Evolutionary conservation across 352 stramenopile species (phyloP).

Genomic region (Hyaloperonospora brassicae): DNA sequence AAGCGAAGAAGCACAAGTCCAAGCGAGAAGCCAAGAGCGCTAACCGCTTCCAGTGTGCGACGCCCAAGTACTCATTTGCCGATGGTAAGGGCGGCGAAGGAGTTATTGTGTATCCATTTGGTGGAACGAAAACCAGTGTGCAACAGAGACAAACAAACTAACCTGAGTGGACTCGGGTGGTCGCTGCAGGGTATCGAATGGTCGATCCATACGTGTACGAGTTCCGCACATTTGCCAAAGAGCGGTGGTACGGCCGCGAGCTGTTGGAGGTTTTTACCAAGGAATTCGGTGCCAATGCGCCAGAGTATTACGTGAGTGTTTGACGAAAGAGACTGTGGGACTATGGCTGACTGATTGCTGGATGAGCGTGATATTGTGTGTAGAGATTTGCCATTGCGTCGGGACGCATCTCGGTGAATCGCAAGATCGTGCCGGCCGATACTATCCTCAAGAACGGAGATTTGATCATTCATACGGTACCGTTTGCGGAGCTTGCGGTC

Average conservation of each 20-base stretch:
- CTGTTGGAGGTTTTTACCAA: slow-evolving; percentile 88
- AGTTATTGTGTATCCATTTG: neutral
- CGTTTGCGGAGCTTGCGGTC: neutral
- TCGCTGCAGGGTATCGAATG: slow-evolving; percentile 57
- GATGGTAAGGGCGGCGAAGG: slow-evolving; percentile 22
- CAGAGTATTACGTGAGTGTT: slow-evolving; percentile 74
- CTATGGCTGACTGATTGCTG: no score
- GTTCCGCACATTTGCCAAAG: slow-evolving; percentile 93
- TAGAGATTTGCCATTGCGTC: slow-evolving; percentile 88
- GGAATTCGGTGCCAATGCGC: slow-evolving; percentile 79
- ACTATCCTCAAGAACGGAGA: slow-evolving; percentile 90
- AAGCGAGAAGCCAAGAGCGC: slow-evolving; percentile 40
- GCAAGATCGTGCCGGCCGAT: slow-evolving; percentile 58
- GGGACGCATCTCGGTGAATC: slow-evolving; percentile 91
- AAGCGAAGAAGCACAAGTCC: slow-evolving; percentile 44
- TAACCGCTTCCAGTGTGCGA: slow-evolving; percentile 30
- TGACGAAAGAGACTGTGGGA: neutral
- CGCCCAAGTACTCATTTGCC: slow-evolving; percentile 53
- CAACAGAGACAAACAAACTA: no score
- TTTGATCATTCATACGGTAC: slow-evolving; percentile 88
- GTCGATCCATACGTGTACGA: slow-evolving; percentile 93
- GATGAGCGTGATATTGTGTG: slow-evolving; percentile 1
- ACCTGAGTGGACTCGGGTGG: no score
- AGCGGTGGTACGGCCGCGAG: slow-evolving; percentile 88
- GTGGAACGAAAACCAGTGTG: no score